Base-by-base conservation (phyloP, 2,329 filamentous ascomycete genomes). In the Microsporum canis region DNA sequence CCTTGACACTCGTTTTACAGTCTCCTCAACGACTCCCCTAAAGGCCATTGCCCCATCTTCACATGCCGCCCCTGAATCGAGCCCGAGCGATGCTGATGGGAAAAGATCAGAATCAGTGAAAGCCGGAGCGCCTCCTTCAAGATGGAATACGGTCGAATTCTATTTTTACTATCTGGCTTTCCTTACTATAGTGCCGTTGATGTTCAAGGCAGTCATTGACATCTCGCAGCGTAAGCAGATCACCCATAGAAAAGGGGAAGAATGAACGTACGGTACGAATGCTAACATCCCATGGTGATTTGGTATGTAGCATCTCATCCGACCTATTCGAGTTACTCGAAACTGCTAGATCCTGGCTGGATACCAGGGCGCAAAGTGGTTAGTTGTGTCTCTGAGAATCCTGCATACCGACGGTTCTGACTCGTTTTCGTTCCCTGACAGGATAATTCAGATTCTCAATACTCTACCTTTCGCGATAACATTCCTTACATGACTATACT, bases 371-470 rank as follows among this genome's bases (percentile, higher is more conserved):
- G 92, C 62, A 89, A 89, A 80, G 89, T 97, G 64, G 88, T 90
- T 79, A 69, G 84, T 72, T 68, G 66, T 41, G 36, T 56, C 12
- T 33, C 51, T 43, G 17, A 34, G 8, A 43, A 51, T 38, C 14
- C 36, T 17, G 53, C 45, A 14, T 7, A 39, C 43, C 34, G 10
- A 7, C 27, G 12, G 31, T 43, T 29, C 36, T 36, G 31, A 41
- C 29, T 27, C 12, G 38, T 17, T 45, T 27, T 17, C 31, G 29
- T 31, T 55, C 39, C 17, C 49, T n/a, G 56, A 67, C 62, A 91
- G 87, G 94, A 99, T 76, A 85, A 91, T 65, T 94, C 91, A 43
- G 94, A 99, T 75, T 75, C 82, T 36, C 94, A 99, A 74, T 99
- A 97, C 75, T 79, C 81, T 62, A 85, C 84, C 41, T 96, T 99